phyloP scores from a whole-genome alignment of 305 asterid species.

The Petunia hybrid region DNA sequence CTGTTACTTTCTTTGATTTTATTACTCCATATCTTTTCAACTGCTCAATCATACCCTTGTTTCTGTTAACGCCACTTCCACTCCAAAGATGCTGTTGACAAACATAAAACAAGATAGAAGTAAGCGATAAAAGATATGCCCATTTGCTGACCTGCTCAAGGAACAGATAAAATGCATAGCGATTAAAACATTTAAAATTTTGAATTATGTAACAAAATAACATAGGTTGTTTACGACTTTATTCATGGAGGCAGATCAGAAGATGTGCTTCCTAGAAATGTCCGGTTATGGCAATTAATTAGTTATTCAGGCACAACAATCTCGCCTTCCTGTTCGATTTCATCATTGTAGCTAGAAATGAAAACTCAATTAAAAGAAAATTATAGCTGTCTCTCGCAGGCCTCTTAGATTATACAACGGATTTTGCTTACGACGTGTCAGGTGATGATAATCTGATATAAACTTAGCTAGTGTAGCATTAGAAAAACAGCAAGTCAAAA shows the following conservation, averaged over 20 bases:
- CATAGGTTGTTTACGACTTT: slow-evolving; percentile 9
- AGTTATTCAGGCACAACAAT: slow-evolving; percentile 8
- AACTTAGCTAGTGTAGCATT: background rate
- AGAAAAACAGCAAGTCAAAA: background rate
- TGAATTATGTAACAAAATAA: background rate
- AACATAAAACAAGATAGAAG: slow-evolving; percentile 51
- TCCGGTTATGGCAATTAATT: slow-evolving; percentile 5
- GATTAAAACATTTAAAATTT: background rate
- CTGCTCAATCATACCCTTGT: slow-evolving; percentile 70
- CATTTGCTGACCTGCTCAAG: slow-evolving; percentile 47
- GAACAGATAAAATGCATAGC: slow-evolving; percentile 32
- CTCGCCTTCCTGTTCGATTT: slow-evolving; percentile 10
- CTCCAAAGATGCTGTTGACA: slow-evolving; percentile 68
- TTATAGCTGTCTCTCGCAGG: background rate
- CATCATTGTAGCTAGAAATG: background rate
- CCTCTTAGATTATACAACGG: background rate
- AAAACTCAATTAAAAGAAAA: background rate
- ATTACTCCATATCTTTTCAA: slow-evolving; percentile 66
- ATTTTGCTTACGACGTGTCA: background rate
- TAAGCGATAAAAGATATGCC: slow-evolving; percentile 46
- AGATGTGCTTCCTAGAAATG: background rate
- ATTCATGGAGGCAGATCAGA: background rate
- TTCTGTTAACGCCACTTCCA: slow-evolving; percentile 56
- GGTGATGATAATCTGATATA: background rate
- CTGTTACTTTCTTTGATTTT: slow-evolving; percentile 68